Percentiles rank a stretch among this genome's conserved stretches.
Evolutionary conservation across 345 rosid genomes (phyloP).

Genomic region (Euphorbia pulcherrima): DNA sequence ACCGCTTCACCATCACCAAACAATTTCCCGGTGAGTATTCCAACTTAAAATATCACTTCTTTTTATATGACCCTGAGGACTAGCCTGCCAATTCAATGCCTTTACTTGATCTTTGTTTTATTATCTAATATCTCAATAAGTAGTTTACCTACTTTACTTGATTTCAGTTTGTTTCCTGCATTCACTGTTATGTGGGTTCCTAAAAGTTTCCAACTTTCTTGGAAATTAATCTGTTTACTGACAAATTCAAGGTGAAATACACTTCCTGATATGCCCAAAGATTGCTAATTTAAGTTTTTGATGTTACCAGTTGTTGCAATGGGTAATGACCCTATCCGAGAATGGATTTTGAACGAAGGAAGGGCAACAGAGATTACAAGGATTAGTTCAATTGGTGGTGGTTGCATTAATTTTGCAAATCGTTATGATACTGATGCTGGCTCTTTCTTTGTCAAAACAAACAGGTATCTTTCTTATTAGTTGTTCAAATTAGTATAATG

Average conservation of each 20-base stretch:
- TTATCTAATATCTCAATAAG: not conserved
- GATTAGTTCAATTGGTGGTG: constrained; percentile 78
- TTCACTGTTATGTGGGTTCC: not conserved
- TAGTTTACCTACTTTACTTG: not conserved
- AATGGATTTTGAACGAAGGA: constrained; percentile 85
- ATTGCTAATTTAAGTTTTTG: constrained; percentile 1
- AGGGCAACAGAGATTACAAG: constrained; percentile 65
- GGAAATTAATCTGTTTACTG: not conserved
- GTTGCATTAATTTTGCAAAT: constrained; percentile 78
- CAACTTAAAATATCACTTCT: not conserved
- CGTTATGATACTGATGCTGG: constrained; percentile 78
- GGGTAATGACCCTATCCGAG: constrained; percentile 75
- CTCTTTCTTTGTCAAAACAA: constrained; percentile 83
- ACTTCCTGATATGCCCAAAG: no score
- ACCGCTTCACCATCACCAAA: constrained; percentile 38
- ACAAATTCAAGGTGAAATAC: not conserved
- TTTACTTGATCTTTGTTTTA: not conserved
- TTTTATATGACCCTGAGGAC: no score
- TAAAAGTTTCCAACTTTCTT: not conserved
- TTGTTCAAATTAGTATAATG: not conserved
- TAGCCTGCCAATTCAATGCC: no score
- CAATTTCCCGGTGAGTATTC: constrained; percentile 41
- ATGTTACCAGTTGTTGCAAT: constrained; percentile 56
- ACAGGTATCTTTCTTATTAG: constrained; percentile 38
- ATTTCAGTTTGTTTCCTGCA: not conserved